Conservation (phyloP, 2,329 filamentous ascomycete species). For the Colletotrichum australisinense region DNA sequence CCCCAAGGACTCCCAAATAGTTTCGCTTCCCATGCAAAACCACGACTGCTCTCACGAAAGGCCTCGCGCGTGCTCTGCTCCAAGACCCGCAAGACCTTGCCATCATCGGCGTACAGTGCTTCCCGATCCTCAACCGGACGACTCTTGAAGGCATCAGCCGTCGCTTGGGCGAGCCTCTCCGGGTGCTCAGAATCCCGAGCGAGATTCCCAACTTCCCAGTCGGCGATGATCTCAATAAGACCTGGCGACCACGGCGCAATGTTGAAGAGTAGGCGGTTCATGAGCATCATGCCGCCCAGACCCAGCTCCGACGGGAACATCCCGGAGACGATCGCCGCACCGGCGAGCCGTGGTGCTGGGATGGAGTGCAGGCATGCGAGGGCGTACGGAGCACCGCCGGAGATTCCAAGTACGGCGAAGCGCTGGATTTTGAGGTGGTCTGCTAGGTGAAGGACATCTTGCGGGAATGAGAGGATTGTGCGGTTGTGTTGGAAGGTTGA, state of each 20-base stretch:
- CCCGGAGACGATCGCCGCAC: slow-evolving; percentile 32
- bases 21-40: slow-evolving; percentile 9
- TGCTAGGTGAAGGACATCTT: slow-evolving; percentile 47
- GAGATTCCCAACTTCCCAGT: background rate
- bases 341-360: slow-evolving; percentile 35
- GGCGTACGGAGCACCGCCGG: slow-evolving; percentile 51
- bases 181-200: background rate
- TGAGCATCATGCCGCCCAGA: slow-evolving; percentile 32
- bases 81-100: background rate
- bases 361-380: slow-evolving; percentile 48
- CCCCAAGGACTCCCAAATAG: slow-evolving; percentile 37
- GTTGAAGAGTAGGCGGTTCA: slow-evolving; percentile 26
- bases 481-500: slow-evolving; percentile 48
- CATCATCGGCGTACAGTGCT: slow-evolving; percentile 26
- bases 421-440: slow-evolving; percentile 38
- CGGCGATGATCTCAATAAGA: slow-evolving; percentile 16
- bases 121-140: slow-evolving; percentile 37
- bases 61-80: background rate
- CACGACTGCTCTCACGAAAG: background rate
- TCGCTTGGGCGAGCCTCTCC: background rate
- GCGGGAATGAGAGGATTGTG: slow-evolving; percentile 46
- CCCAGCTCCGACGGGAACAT: slow-evolving; percentile 34
- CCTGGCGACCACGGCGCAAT: slow-evolving; percentile 20
- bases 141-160: slow-evolving; percentile 16
- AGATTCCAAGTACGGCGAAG: slow-evolving; percentile 49